A percentile compares a stretch with the other conserved stretches of the same genome.
Conservation (phyloP, 2,329 filamentous ascomycete species). For the Trichoderma sp. region DNA sequence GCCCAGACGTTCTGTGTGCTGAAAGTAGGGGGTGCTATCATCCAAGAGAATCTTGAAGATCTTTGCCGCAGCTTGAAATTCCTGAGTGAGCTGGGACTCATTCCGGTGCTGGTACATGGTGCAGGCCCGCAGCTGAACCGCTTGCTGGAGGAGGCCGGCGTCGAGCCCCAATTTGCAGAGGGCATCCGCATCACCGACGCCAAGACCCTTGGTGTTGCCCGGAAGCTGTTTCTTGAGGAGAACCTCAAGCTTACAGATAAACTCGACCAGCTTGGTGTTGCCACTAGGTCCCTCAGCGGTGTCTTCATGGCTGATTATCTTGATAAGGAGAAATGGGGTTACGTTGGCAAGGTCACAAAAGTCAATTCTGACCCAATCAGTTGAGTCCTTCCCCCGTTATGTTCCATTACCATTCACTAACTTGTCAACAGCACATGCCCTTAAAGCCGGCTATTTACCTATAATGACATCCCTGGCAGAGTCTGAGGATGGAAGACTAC, state of each 20-base stretch:
- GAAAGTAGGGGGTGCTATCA: constrained; percentile 7
- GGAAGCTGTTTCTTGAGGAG: constrained; percentile 7
- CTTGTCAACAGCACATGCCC: background rate
- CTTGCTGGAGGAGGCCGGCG: background rate
- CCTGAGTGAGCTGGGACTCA: background rate
- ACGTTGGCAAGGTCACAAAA: constrained; percentile 4
- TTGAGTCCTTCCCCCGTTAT: background rate
- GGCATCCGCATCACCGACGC: constrained; percentile 3
- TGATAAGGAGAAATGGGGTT: constrained; percentile 1
- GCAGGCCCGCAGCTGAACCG: background rate
- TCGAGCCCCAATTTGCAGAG: background rate
- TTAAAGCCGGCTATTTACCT: constrained; percentile 6
- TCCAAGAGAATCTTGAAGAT: constrained; percentile 1
- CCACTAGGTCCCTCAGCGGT: constrained; percentile 1
- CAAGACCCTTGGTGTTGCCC: constrained; percentile 8
- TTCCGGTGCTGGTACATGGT: background rate
- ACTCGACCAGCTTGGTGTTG: constrained; percentile 7
- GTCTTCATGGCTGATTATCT: constrained; percentile 5
- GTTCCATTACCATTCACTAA: background rate
- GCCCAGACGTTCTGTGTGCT: background rate
- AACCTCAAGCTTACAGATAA: constrained; percentile 1
- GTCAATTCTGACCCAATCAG: background rate
- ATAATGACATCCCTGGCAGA: background rate
- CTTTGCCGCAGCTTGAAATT: background rate
- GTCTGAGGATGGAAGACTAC: background rate